phyloP scores from a whole-genome alignment of 257 asterid genomes.

The Jacaranda copaia region DNA sequence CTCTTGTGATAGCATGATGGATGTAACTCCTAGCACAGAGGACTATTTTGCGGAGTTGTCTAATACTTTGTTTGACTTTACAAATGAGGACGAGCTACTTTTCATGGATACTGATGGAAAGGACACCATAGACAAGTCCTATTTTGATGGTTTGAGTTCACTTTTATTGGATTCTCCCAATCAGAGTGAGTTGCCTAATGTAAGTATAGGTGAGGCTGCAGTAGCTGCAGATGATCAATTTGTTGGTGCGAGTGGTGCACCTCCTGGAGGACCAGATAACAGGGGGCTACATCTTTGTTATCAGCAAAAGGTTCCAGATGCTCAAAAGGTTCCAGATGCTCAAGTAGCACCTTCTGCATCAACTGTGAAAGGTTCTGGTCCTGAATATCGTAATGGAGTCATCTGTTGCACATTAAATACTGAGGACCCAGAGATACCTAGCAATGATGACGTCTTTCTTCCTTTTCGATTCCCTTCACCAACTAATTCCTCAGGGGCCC shows the following conservation, averaged over 20 bases:
- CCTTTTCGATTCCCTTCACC: conserved; percentile 66
- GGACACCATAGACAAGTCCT: conserved; percentile 52
- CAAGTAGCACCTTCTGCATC: conserved; percentile 48
- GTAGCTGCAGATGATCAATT: conserved; percentile 40
- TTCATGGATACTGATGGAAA: conserved; percentile 47
- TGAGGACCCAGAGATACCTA: conserved; percentile 78
- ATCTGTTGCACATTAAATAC: conserved; percentile 75
- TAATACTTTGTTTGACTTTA: conserved; percentile 49
- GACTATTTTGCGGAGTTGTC: conserved; percentile 52
- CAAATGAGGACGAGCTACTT: conserved; percentile 55
- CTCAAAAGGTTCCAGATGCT: conserved; percentile 42
- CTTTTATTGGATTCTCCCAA: conserved; percentile 67
- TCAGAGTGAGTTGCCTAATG: conserved; percentile 38
- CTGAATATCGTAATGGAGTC: conserved; percentile 70
- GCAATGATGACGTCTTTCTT: conserved; percentile 87
- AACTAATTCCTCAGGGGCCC: conserved; percentile 41
- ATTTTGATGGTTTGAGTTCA: conserved; percentile 59
- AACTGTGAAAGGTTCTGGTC: conserved; percentile 48
- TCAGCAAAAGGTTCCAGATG: conserved; percentile 37
- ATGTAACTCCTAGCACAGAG: conserved; percentile 48
- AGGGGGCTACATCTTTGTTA: conserved; percentile 36
- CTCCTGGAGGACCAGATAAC: conserved; percentile 29
- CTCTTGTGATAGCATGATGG: conserved; percentile 35
- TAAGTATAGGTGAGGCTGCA: conserved; percentile 35
- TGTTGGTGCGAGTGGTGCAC: conserved; percentile 33